Conservation (phyloP, 2,329 filamentous ascomycete species). For the Tolypocladium sp. region DNA sequence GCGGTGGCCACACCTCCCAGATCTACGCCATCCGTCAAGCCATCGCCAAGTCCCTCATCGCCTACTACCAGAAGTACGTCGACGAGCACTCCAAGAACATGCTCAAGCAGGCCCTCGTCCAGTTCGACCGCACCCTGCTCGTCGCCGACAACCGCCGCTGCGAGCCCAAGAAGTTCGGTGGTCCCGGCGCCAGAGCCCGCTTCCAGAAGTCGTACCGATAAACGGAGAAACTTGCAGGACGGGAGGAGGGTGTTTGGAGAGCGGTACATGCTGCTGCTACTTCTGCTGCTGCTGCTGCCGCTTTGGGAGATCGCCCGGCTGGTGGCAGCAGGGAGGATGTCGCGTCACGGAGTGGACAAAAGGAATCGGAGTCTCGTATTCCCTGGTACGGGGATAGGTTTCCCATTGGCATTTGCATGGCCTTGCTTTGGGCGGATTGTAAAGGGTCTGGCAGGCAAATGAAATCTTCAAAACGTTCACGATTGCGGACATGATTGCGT, state of each 20-base stretch:
- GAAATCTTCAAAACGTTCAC: conserved; percentile 35
- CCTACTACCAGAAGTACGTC: conserved; percentile 99
- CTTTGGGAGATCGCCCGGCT: background rate
- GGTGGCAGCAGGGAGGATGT: conserved; percentile 11
- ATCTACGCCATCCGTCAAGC: conserved; percentile 98
- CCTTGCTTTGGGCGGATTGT: conserved; percentile 39
- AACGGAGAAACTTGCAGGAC: conserved; percentile 20
- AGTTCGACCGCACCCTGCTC: conserved; percentile 94
- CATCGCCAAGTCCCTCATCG: conserved; percentile 68
- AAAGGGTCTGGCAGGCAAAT: conserved; percentile 42
- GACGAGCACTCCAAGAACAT: conserved; percentile 99
- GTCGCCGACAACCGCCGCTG: conserved; percentile 98
- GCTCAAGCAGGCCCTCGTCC: conserved; percentile 92
- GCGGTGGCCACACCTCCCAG: conserved; percentile 96
- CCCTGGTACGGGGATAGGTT: conserved; percentile 29
- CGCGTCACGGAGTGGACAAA: conserved; percentile 19
- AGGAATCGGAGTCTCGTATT: conserved; percentile 28
- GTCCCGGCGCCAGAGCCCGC: conserved; percentile 87
- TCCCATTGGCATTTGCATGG: conserved; percentile 42
- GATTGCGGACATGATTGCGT: conserved; percentile 11
- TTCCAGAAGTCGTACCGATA: conserved; percentile 99
- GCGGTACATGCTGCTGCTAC: background rate
- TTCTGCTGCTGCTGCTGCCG: conserved; percentile 9
- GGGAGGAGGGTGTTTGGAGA: background rate
- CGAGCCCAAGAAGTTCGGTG: conserved; percentile 98